Percentiles rank a stretch among this genome's conserved stretches.
These are phyloP conservation scores for Sicyos edulis DNA, from an alignment of 306 rosid species.

Conservation along the genomic window DNA sequence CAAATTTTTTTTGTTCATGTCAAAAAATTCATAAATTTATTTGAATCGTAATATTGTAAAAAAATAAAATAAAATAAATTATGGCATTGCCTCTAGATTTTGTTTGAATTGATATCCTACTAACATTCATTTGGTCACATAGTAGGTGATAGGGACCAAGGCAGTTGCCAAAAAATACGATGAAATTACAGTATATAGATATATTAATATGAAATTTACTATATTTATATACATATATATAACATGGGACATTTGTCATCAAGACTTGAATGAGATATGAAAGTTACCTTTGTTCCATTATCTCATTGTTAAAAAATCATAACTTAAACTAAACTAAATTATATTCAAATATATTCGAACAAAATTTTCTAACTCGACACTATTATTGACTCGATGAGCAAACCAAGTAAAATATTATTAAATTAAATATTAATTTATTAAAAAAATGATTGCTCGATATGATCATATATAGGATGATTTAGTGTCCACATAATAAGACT, in stretches of 20 bases:
- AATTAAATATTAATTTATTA: too few relatives aligned
- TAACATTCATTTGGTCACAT: neutral
- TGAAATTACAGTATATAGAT: too few relatives aligned
- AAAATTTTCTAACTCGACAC: neutral
- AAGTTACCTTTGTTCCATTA: neutral
- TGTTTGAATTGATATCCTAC: constrained; percentile 3
- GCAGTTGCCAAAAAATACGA: too few relatives aligned
- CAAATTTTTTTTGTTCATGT: too few relatives aligned
- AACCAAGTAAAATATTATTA: too few relatives aligned
- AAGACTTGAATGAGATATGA: neutral
- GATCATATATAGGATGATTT: too few relatives aligned
- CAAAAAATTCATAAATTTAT: too few relatives aligned
- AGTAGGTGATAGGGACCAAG: constrained; percentile 10
- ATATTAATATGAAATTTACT: neutral
- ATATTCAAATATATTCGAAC: neutral
- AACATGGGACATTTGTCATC: neutral
- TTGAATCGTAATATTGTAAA: too few relatives aligned
- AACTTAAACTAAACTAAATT: neutral
- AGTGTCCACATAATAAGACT: too few relatives aligned
- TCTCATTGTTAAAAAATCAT: neutral
- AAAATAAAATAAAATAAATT: too few relatives aligned
- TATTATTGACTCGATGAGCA: too few relatives aligned
- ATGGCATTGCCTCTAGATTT: neutral
- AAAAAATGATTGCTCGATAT: too few relatives aligned
- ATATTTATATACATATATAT: neutral